These are phyloP conservation scores for Gleditsia sinensis DNA, from an alignment of 306 rosid genomes.

Conservation along the genomic window DNA sequence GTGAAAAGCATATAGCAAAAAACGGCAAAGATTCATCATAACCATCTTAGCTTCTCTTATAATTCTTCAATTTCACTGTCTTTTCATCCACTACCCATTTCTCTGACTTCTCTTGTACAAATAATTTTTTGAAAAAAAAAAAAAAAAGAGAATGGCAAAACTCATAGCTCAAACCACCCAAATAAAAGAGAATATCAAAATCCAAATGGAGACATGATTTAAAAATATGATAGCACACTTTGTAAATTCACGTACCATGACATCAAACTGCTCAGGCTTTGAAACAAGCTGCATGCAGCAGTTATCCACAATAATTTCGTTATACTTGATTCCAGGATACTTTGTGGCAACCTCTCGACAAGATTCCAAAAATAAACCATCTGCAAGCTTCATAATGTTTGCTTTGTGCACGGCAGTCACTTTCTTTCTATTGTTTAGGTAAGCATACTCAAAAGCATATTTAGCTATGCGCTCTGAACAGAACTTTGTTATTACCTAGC, in stretches of 20 bases:
- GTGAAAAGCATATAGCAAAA: constrained; percentile 3
- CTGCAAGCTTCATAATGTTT: constrained; percentile 81
- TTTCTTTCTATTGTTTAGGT: constrained; percentile 72
- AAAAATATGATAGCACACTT: neutral
- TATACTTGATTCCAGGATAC: constrained; percentile 58
- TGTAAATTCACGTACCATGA: constrained; percentile 58
- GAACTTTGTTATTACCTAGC: constrained; percentile 76
- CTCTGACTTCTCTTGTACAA: constrained; percentile 17
- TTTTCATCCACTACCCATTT: neutral
- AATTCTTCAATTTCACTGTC: neutral
- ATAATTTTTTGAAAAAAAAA: neutral
- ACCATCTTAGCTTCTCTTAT: constrained; percentile 6
- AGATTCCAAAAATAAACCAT: constrained; percentile 76
- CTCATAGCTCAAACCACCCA: neutral
- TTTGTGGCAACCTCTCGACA: constrained; percentile 69
- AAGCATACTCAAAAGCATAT: constrained; percentile 77
- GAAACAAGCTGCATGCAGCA: constrained; percentile 87
- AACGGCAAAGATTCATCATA: neutral
- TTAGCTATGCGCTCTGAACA: constrained; percentile 74
- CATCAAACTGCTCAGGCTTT: constrained; percentile 84
- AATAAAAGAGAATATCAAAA: neutral
- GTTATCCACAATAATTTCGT: constrained; percentile 75
- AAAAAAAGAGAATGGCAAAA: neutral
- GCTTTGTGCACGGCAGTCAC: constrained; percentile 90
- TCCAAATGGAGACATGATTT: neutral